A percentile compares a stretch with the other conserved stretches of the same genome.
These are phyloP conservation scores for Cordyceps cateniannulata DNA, from an alignment of 2,329 filamentous ascomycete species.

Conservation along the genomic window DNA sequence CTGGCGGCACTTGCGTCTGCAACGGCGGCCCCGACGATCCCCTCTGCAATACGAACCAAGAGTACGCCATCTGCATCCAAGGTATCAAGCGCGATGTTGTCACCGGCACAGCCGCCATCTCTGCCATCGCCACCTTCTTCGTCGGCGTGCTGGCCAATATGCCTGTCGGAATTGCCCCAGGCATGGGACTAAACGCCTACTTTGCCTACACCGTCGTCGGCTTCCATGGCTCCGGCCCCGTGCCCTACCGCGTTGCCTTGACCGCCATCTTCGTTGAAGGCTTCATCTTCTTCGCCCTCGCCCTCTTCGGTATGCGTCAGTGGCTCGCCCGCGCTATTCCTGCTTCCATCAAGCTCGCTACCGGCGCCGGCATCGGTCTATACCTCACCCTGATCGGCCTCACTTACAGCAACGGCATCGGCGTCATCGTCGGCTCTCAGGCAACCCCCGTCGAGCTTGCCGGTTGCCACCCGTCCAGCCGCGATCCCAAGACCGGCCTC, in stretches of 20 bases:
- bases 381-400: constrained; percentile 72
- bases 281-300: constrained; percentile 75
- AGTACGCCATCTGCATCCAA: constrained; percentile 57
- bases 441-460: constrained; percentile 68
- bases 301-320: constrained; percentile 74
- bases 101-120: constrained; percentile 78
- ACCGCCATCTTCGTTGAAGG: constrained; percentile 88
- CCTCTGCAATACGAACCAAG: constrained; percentile 45
- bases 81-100: constrained; percentile 71
- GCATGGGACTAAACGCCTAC: constrained; percentile 71
- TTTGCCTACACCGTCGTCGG: constrained; percentile 76
- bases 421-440: constrained; percentile 62
- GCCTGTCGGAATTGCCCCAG: constrained; percentile 34
- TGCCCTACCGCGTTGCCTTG: constrained; percentile 69
- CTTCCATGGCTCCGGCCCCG: constrained; percentile 63
- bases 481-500: constrained; percentile 38
- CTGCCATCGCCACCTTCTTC: constrained; percentile 70
- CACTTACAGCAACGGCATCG: constrained; percentile 78
- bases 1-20: constrained; percentile 72
- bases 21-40: constrained; percentile 43
- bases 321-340: constrained; percentile 84
- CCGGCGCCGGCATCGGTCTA: constrained; percentile 77
- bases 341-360: constrained; percentile 78
- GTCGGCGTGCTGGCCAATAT: constrained; percentile 81
- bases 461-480: constrained; percentile 52